Evolutionary conservation across 495 filamentous ascomycete species (phyloP).

Genomic region (Amniculicola lignicola): DNA sequence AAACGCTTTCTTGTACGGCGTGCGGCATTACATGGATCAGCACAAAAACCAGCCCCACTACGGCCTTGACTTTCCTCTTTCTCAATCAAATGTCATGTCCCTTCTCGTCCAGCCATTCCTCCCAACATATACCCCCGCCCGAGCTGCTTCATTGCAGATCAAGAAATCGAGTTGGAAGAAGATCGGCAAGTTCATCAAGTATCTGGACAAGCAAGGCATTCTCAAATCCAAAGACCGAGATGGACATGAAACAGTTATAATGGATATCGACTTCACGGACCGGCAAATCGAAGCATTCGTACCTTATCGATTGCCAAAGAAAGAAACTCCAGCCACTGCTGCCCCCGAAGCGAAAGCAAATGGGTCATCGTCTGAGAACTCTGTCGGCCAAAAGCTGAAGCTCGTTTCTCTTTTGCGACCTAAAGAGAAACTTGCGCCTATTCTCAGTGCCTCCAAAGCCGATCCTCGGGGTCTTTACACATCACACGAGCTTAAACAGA

Average conservation of each 20-base stretch:
- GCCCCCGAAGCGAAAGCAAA: conserved; percentile 46
- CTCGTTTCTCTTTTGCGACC: conserved; percentile 55
- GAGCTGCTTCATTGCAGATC: conserved; percentile 60
- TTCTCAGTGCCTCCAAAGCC: conserved; percentile 51
- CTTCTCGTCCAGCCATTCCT: conserved; percentile 66
- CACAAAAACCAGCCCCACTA: conserved; percentile 54
- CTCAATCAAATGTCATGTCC: conserved; percentile 63
- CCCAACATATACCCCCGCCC: conserved; percentile 54
- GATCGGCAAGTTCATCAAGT: conserved; percentile 70
- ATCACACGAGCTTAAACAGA: conserved; percentile 50
- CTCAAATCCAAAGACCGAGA: conserved; percentile 65
- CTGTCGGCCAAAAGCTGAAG: conserved; percentile 57
- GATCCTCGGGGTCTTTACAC: conserved; percentile 54
- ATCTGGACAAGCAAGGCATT: conserved; percentile 61
- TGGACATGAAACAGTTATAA: conserved; percentile 62
- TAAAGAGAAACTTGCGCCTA: conserved; percentile 54
- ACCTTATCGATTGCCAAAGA: conserved; percentile 62
- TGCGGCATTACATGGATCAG: conserved; percentile 51
- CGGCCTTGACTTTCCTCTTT: conserved; percentile 59
- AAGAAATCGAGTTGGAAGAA: conserved; percentile 78
- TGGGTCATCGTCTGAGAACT: conserved; percentile 45
- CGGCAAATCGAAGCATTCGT: conserved; percentile 54
- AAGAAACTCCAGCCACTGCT: conserved; percentile 44
- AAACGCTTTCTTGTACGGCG: conserved; percentile 65
- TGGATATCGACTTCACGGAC: conserved; percentile 66